phyloP scores from a whole-genome alignment of 164 flowering plant species.

The Berberis thunbergii region DNA sequence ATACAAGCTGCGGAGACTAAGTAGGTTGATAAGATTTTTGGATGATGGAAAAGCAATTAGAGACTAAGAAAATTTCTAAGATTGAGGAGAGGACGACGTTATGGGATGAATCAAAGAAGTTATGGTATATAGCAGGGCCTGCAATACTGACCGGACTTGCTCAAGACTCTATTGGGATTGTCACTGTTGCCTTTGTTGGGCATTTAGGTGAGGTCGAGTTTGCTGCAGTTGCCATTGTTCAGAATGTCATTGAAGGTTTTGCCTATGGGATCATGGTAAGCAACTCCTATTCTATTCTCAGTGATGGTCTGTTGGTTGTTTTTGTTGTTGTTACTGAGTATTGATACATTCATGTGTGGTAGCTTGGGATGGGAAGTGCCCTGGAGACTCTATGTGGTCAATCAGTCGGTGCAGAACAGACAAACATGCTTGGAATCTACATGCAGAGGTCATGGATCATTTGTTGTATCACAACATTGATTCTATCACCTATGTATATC shows the following conservation, averaged over 20 bases:
- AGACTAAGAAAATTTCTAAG: too few species aligned
- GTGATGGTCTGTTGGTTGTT: neutral
- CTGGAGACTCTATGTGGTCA: slow-evolving; percentile 46
- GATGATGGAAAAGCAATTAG: too few species aligned
- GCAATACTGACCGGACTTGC: slow-evolving; percentile 30
- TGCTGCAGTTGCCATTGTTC: slow-evolving; percentile 38
- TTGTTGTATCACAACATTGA: slow-evolving; percentile 21
- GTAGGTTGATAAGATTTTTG: too few species aligned
- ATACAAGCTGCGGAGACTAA: too few species aligned
- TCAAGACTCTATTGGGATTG: slow-evolving; percentile 31
- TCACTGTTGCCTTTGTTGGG: slow-evolving; percentile 38
- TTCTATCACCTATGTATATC: slow-evolving; percentile 32
- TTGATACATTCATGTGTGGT: slow-evolving; percentile 5
- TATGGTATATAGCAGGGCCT: slow-evolving; percentile 45
- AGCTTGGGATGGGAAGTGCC: slow-evolving; percentile 8
- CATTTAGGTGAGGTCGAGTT: slow-evolving; percentile 38
- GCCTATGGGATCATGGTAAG: slow-evolving; percentile 38
- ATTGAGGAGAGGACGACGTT: too few species aligned
- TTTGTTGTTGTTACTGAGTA: neutral
- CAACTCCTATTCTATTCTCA: neutral
- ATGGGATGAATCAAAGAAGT: slow-evolving; percentile 36
- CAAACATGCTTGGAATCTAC: slow-evolving; percentile 37
- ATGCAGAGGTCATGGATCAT: slow-evolving; percentile 45
- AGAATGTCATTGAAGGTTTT: slow-evolving; percentile 38
- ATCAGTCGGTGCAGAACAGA: slow-evolving; percentile 42